Percentiles rank a stretch among this genome's conserved stretches.
Conservation (phyloP, 805 yeast species). For the Lachancea meyersii region DNA sequence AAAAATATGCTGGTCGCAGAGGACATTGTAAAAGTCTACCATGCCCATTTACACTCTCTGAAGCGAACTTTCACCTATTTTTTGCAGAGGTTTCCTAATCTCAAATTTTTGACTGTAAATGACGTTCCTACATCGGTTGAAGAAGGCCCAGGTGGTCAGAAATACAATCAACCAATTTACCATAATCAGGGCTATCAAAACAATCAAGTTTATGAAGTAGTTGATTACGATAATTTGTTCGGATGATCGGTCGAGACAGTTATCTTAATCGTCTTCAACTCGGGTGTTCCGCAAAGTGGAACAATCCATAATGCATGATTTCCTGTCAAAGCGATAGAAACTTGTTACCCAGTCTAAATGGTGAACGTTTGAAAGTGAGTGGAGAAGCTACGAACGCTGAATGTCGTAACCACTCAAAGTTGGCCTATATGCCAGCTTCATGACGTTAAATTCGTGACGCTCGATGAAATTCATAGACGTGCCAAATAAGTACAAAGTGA, state of each 20-base stretch:
- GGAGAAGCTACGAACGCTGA: too few species aligned
- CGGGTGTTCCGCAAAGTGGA: not conserved
- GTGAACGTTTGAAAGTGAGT: too few species aligned
- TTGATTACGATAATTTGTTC: conserved; percentile 28
- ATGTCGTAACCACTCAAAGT: too few species aligned
- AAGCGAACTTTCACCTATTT: conserved; percentile 31
- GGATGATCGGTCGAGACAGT: too few species aligned
- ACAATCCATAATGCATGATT: too few species aligned
- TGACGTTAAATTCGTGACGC: too few species aligned
- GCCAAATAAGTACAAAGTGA: not conserved
- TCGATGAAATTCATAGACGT: conserved; percentile 6
- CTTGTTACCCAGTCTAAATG: too few species aligned
- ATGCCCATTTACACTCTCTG: conserved; percentile 33
- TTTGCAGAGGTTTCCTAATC: conserved; percentile 22
- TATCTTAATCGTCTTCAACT: too few species aligned
- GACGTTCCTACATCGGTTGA: conserved; percentile 31
- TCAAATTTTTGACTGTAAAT: conserved; percentile 32
- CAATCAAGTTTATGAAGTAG: conserved; percentile 28
- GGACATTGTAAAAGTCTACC: conserved; percentile 31
- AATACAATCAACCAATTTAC: conserved; percentile 27
- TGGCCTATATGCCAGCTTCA: too few species aligned
- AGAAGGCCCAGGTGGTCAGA: conserved; percentile 25
- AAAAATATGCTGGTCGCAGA: conserved; percentile 15
- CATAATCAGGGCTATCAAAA: conserved; percentile 20
- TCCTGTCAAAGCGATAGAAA: too few species aligned